Evolutionary conservation across 768 basidiomycete species (phyloP).

Genomic region (Albatrellus ellisii): DNA sequence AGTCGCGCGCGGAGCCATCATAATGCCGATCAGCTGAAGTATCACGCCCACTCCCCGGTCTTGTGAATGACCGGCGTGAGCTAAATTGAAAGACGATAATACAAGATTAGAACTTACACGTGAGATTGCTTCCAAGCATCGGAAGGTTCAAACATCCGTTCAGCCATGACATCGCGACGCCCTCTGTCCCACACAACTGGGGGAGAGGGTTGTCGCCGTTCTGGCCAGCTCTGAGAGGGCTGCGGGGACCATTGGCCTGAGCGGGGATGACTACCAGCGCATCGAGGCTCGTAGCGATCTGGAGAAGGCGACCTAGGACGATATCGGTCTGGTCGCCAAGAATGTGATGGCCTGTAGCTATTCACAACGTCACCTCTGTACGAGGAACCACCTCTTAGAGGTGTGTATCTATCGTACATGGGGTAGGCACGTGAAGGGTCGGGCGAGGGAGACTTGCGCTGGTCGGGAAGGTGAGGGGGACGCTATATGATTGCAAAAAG

Average conservation of each 20-base stretch:
- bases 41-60: background rate
- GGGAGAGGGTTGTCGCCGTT: slow-evolving; percentile 26
- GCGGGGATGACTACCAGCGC: slow-evolving; percentile 36
- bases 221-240: slow-evolving; percentile 24
- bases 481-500: slow-evolving; percentile 4
- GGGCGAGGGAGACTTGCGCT: slow-evolving; percentile 37
- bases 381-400: slow-evolving; percentile 23
- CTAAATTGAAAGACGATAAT: background rate
- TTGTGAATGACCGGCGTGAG: background rate
- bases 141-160: slow-evolving; percentile 62
- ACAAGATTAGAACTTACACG: slow-evolving; percentile 21
- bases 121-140: slow-evolving; percentile 56
- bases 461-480: slow-evolving; percentile 10
- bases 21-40: background rate
- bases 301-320: slow-evolving; percentile 20
- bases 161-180: slow-evolving; percentile 25
- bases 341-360: slow-evolving; percentile 22
- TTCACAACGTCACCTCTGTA: slow-evolving; percentile 29
- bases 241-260: slow-evolving; percentile 27
- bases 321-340: slow-evolving; percentile 26
- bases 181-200: background rate
- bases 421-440: slow-evolving; percentile 28
- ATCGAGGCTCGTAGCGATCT: slow-evolving; percentile 10
- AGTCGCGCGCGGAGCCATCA: background rate
- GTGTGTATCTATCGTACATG: slow-evolving; percentile 40